Percentiles rank a stretch among this genome's conserved stretches.
Conservation (phyloP, 495 filamentous ascomycete species). For the Lasiosphaeriaceae sp. region DNA sequence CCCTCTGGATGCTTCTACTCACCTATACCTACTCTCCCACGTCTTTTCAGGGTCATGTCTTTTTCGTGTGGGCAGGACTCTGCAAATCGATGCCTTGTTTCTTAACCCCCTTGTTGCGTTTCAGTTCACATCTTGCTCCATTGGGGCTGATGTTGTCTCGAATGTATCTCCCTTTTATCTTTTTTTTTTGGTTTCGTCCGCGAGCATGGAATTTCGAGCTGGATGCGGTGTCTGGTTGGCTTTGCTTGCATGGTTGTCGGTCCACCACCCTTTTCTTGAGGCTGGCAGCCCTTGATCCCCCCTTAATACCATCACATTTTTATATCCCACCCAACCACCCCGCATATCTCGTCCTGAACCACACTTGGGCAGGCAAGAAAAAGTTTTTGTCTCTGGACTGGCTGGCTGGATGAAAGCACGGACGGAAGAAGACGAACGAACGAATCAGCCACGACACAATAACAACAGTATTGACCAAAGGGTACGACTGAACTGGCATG, state of each 20-base stretch:
- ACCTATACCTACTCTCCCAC: not conserved
- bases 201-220: slow-evolving; percentile 13
- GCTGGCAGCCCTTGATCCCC: slow-evolving; percentile 1
- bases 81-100: slow-evolving; percentile 3
- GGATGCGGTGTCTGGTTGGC: slow-evolving; percentile 26
- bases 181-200: slow-evolving; percentile 8
- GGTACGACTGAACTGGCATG: not conserved
- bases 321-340: not conserved
- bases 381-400: not conserved
- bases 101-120: not conserved
- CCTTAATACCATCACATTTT: slow-evolving; percentile 3
- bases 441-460: not conserved
- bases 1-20: not conserved
- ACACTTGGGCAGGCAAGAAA: not conserved
- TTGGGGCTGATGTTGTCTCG: not conserved
- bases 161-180: not conserved
- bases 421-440: not conserved
- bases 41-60: slow-evolving; percentile 5
- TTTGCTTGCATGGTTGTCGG: slow-evolving; percentile 23
- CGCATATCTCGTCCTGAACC: not conserved
- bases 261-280: slow-evolving; percentile 1
- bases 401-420: not conserved
- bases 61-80: slow-evolving; percentile 6
- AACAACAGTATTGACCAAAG: not conserved
- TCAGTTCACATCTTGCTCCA: not conserved